A percentile compares a stretch with the other conserved stretches of the same genome.
Conservation (phyloP, 208 protist species). For the Trypanosoma conorhini region DNA sequence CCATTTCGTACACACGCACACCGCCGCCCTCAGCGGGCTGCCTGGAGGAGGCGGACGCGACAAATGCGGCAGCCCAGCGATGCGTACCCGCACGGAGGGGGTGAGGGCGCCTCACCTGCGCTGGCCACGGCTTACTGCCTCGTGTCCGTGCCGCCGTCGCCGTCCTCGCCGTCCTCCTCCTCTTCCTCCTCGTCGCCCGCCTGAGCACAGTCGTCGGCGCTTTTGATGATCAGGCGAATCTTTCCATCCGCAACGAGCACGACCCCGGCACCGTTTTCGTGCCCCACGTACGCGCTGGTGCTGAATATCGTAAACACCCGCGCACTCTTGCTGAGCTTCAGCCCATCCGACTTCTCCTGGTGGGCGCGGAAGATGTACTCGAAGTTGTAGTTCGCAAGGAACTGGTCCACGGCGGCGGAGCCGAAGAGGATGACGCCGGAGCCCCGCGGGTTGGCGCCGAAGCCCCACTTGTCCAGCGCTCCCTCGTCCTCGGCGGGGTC, state of each 20-base stretch:
- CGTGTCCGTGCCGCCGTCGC: slow-evolving; percentile 7
- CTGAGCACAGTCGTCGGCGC: slow-evolving; percentile 56
- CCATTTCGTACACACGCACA: too few species aligned
- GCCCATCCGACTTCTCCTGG: slow-evolving; percentile 91
- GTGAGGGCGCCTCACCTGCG: too few species aligned
- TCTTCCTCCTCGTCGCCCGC: slow-evolving; percentile 12
- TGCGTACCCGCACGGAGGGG: too few species aligned
- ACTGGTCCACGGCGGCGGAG: slow-evolving; percentile 84
- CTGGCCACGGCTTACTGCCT: too few species aligned
- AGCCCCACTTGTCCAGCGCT: slow-evolving; percentile 77
- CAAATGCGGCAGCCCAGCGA: too few species aligned
- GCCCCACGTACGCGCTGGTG: slow-evolving; percentile 91
- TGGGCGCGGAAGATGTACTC: slow-evolving; percentile 94
- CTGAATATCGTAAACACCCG: slow-evolving; percentile 94
- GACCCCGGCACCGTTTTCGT: slow-evolving; percentile 91
- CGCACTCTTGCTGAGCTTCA: slow-evolving; percentile 90
- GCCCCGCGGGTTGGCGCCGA: slow-evolving; percentile 87
- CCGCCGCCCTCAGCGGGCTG: too few species aligned
- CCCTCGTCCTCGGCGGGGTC: slow-evolving; percentile 89
- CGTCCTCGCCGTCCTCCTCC: slow-evolving; percentile 45
- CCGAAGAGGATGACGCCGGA: slow-evolving; percentile 89
- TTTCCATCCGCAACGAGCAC: slow-evolving; percentile 88
- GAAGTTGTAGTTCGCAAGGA: slow-evolving; percentile 78
- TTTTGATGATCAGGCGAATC: slow-evolving; percentile 92
- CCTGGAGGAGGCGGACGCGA: too few species aligned